Percentiles rank a stretch among this genome's conserved stretches.
Conservation (phyloP, 2,329 filamentous ascomycete genomes). For the Botrytis hyacinthi region DNA sequence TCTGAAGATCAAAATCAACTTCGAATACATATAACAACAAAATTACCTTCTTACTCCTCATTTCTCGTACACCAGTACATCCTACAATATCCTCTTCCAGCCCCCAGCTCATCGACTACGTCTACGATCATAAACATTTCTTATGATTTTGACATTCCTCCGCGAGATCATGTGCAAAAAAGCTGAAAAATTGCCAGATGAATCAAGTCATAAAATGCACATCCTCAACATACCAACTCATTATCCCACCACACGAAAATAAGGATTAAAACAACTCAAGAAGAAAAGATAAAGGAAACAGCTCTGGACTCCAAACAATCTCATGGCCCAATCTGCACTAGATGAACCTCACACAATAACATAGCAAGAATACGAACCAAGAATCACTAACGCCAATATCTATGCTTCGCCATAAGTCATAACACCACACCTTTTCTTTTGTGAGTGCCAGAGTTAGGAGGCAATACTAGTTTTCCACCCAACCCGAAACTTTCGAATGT, state of each 20-base stretch:
- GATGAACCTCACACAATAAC: slow-evolving; percentile 9
- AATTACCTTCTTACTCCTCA: too few relatives aligned
- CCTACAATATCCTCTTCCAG: neutral
- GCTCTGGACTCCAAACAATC: slow-evolving; percentile 6
- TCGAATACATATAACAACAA: neutral
- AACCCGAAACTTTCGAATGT: neutral
- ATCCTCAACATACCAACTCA: neutral
- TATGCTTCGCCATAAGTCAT: neutral
- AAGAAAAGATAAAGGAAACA: neutral
- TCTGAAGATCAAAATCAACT: neutral
- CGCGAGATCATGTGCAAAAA: neutral
- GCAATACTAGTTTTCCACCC: neutral
- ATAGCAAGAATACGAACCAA: neutral
- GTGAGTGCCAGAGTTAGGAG: neutral
- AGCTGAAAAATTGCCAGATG: neutral
- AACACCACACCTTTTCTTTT: neutral
- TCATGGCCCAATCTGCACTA: slow-evolving; percentile 16
- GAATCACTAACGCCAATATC: slow-evolving; percentile 13
- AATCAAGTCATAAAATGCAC: too few relatives aligned
- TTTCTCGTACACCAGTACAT: neutral
- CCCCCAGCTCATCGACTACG: too few relatives aligned
- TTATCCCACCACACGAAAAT: neutral
- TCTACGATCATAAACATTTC: neutral
- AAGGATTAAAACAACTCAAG: neutral
- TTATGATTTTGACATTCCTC: neutral